Percentiles rank a stretch among this genome's conserved stretches.
These are phyloP conservation scores for Dothistroma pini DNA, from an alignment of 2,329 filamentous ascomycete genomes.

Conservation along the genomic window DNA sequence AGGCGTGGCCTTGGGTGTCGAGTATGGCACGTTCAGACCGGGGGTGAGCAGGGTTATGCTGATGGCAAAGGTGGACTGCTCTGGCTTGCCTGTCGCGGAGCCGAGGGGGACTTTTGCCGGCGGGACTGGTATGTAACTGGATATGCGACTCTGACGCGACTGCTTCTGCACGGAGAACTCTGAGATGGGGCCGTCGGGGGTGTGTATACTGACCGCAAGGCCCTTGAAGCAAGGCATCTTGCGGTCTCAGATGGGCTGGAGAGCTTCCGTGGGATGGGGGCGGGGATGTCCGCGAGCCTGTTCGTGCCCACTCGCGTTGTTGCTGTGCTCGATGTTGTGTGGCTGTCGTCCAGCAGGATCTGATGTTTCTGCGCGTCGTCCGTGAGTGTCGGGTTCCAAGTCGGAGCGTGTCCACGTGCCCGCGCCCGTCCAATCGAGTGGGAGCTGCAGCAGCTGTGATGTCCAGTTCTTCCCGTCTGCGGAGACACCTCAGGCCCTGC, in stretches of 20 bases:
- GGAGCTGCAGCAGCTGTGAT: neutral
- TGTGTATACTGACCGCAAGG: constrained; percentile 96
- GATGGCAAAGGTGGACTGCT: constrained; percentile 95
- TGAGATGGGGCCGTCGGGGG: constrained; percentile 71
- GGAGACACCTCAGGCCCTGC: neutral
- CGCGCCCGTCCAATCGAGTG: neutral
- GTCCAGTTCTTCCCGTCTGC: no score
- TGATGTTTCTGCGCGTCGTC: neutral
- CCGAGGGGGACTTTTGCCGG: constrained; percentile 70
- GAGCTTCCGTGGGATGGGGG: constrained; percentile 5
- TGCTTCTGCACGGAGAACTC: constrained; percentile 96
- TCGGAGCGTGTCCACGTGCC: neutral
- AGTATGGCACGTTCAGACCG: constrained; percentile 86
- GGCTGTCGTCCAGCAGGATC: neutral
- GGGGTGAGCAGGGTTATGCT: constrained; percentile 94
- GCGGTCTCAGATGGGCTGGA: constrained; percentile 22
- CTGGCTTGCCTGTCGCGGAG: constrained; percentile 67
- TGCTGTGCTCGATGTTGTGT: neutral
- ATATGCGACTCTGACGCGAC: constrained; percentile 85
- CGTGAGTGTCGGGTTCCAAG: neutral
- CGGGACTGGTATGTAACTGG: constrained; percentile 94
- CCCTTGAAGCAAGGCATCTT: constrained; percentile 92
- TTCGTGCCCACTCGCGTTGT: neutral
- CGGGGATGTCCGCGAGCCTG: neutral
- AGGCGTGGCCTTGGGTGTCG: constrained; percentile 73